Evolutionary conservation across 179 eudicot species (phyloP), one percentile per base, ranked within the genome.

Genomic region (Corrigiola litoralis): DNA sequence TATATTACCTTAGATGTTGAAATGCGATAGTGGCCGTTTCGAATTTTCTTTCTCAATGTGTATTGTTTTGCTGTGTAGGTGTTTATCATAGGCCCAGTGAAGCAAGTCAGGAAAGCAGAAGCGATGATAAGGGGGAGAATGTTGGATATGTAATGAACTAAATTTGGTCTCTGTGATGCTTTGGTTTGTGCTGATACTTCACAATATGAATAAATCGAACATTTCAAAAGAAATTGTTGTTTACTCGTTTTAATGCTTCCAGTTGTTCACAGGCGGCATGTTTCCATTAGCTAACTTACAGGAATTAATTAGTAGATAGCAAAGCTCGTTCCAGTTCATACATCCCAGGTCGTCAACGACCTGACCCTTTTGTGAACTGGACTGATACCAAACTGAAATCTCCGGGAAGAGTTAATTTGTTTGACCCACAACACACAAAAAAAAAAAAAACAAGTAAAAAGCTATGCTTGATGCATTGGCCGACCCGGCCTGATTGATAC

Each of bases 51-150:
- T 23, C 66, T 42, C 52, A 40, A 69, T 4, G 28, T 13, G 33
- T 45, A 13, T 4, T 34, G 54, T 23, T 12, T 32, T 28, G 41
- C 28, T 18, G 25, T 63, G 67, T 53, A 80, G 84, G 84, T 80
- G 70, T 80, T 80, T 47, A 9, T 74, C 12, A 77, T 80, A 29
- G 81, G 81, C 14, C 81, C 79, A 20, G 79, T 57, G 69, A 70
- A 70, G 53, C 84, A 80, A 68, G 84, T 77, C 66, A 58, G 73
- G 58, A 80, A 80, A 73, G 81, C 81, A 10, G 74, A 66, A 46
- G 81, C 84, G 32, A 63, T 80, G 77, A 58, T 80, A 53, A 71
- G 81, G 47, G 84, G 84, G 70, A 70, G 79, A 68, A 73, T 80
- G 79, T 54, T 72, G 58, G 80, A 72, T 37, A 72, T 77, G 66